Conservation (phyloP, 257 asterid species). For the Solanum microdontum region DNA sequence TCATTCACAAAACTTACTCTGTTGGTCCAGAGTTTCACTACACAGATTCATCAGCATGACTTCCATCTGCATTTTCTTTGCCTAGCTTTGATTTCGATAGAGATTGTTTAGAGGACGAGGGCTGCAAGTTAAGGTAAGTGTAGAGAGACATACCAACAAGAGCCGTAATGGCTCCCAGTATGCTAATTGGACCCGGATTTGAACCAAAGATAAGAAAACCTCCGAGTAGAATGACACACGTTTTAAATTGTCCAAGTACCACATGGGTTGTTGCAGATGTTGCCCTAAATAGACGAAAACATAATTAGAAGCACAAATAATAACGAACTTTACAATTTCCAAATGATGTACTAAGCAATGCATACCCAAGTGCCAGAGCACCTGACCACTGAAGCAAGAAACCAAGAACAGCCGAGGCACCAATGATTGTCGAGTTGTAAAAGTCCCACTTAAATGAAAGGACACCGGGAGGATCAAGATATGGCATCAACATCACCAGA, state of each 20-base stretch:
- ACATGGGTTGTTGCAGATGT: constrained; percentile 97
- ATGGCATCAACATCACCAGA: constrained; percentile 84
- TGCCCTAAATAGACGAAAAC: constrained; percentile 33
- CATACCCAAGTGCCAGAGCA: constrained; percentile 96
- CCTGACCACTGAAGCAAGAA: constrained; percentile 99
- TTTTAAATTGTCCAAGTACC: constrained; percentile 96
- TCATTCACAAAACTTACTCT: neutral
- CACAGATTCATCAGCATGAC: constrained; percentile 47
- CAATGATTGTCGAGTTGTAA: constrained; percentile 46
- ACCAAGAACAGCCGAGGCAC: constrained; percentile 81
- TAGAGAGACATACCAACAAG: constrained; percentile 75
- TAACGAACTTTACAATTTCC: neutral
- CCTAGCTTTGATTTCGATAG: constrained; percentile 63
- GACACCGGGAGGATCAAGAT: constrained; percentile 90
- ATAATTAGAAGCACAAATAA: neutral
- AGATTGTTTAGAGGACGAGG: constrained; percentile 39
- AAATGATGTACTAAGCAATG: neutral
- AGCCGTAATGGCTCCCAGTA: constrained; percentile 70
- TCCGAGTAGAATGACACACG: constrained; percentile 85
- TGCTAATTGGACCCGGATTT: constrained; percentile 78
- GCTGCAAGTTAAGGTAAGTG: constrained; percentile 84
- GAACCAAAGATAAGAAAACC: constrained; percentile 81
- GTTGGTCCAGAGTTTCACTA: neutral
- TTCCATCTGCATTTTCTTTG: constrained; percentile 57
- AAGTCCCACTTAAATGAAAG: constrained; percentile 63